Base-by-base conservation (phyloP, 208 protist species). In the Leishmania lainsoni region DNA sequence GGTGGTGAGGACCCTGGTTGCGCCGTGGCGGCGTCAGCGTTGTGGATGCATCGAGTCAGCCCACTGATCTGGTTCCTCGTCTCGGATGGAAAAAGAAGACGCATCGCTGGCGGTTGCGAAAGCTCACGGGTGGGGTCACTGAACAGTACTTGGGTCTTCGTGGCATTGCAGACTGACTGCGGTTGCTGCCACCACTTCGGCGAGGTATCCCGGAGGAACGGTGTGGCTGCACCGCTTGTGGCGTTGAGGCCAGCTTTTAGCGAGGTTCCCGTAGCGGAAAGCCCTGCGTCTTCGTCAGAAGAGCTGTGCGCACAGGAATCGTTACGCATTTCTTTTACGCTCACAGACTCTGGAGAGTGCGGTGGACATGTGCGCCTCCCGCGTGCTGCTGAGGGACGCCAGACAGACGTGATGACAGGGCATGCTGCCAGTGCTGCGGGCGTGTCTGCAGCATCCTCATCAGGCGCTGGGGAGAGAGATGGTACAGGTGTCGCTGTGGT, bases 21-120 rank as follows among this genome's bases (percentile, higher is more conserved):
- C 20, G 52, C 35, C 32, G 26, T 42, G 26, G 59, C 8, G 17
- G 49, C 29, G 20, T 29, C 73, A 16, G 9, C 14, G 5, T 42
- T 17, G 59, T 65, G 6, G 16, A 3, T 35, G 72, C 72, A n/a
- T 61, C 29, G 29, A 61, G 32, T 76, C 32, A n/a, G 20, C 14
- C 14, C 49, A 12, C 51, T 8, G n/a, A 3, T 45, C 29, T 17
- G 51, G 48, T 45, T 4, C 32, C 49, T 39, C 51, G 29, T 12
- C 49, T 20, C 74, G 17, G 63, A 26, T 5, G 82, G 61, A 54
- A 86, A 86, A 22, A 86, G 82, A 35, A 76, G 76, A 39, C 78
- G 82, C 14, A 81, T 86, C 3, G 82, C 82, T 3, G 82, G 78
- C 17, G 82, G 82, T 8, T 77, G 82, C 4, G 77, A 49, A 6